Evolutionary conservation across 2,329 filamentous ascomycete species (phyloP).

Genomic region (Aspergillus sp.): DNA sequence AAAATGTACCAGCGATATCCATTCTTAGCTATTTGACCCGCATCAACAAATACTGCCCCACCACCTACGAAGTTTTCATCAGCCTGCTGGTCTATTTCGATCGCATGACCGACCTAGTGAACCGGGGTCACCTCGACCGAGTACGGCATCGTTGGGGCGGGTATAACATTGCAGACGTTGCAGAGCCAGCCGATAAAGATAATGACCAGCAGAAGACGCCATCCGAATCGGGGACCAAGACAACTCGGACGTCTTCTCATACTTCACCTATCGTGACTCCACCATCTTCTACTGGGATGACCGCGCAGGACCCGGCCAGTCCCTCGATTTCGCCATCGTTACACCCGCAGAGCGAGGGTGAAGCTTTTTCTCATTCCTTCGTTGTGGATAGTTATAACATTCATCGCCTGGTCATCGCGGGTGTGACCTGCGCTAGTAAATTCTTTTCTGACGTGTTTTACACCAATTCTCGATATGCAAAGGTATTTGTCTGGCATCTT

Average conservation of each 20-base stretch:
- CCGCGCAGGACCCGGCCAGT: constrained; percentile 27
- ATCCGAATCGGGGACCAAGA: constrained; percentile 10
- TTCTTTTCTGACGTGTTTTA: constrained; percentile 99
- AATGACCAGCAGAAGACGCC: not conserved
- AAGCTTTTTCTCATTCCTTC: constrained; percentile 63
- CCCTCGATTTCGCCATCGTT: constrained; percentile 27
- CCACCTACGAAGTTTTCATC: constrained; percentile 95
- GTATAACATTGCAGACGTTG: constrained; percentile 9
- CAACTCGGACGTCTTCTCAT: constrained; percentile 13
- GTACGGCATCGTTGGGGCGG: constrained; percentile 29
- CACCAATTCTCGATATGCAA: constrained; percentile 97
- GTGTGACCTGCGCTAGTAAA: constrained; percentile 96
- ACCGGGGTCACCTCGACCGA: constrained; percentile 65
- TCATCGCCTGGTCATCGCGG: constrained; percentile 89
- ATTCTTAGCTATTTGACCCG: constrained; percentile 91
- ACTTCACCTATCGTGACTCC: constrained; percentile 30
- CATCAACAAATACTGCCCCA: constrained; percentile 98
- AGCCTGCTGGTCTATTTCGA: constrained; percentile 96
- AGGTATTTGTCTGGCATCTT: constrained; percentile 52
- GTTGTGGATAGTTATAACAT: constrained; percentile 99
- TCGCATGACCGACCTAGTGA: constrained; percentile 94
- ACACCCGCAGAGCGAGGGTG: constrained; percentile 36
- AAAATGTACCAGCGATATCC: constrained; percentile 94
- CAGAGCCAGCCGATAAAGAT: not conserved
- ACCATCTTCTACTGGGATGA: constrained; percentile 27